Evolutionary conservation across 768 basidiomycete species (phyloP), one percentile per base, ranked within the genome.

Genomic region (Tylopilus subfusipes): DNA sequence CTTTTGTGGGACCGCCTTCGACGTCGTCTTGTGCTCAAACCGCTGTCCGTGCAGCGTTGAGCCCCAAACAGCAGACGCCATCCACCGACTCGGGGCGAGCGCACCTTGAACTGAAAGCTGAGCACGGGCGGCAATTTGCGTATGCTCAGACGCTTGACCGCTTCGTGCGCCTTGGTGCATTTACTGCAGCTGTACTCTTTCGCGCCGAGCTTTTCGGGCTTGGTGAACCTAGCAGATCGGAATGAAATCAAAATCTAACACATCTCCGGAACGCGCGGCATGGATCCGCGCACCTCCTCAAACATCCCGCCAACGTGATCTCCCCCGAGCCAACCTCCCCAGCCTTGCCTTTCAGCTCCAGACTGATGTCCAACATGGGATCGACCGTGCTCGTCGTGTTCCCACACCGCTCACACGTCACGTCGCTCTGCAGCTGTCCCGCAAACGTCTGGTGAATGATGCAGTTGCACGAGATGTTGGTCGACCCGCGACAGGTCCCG

Each of bases 71-170:
- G 9, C n/a, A 16, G 34, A 18, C 29, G 13, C 14, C 2, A 36
- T 36, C 34, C 34, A 29, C 31, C 8, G 8, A 24, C n/a, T n/a
- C n/a, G n/a, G n/a, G n/a, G 24, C 5, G 13, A 24, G 3, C 55
- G 13, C 12, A 51, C 95, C 80, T 98, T 98, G 76, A 98, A 87
- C 67, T 98, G 96, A 62, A 98, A 91, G 60, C 89, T 91, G 44
- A 98, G 74, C 1, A 96, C 93, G 0, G 90, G 87, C 0, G 96
- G 94, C 9, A 98, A 76, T 60, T 85, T 88, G 47, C 81, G 83
- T 61, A 98, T 85, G 61, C 88, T 90, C 47, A 98, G 75, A 8
- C 90, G 84, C 66, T 95, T 93, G 59, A 83, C 91, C 1, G 88
- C 90, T 61, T 88, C 85, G 81, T 91, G 67, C 13, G 82, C 75